Evolutionary conservation across 257 asterid genomes (phyloP).

Genomic region (Fraxinus americana): DNA sequence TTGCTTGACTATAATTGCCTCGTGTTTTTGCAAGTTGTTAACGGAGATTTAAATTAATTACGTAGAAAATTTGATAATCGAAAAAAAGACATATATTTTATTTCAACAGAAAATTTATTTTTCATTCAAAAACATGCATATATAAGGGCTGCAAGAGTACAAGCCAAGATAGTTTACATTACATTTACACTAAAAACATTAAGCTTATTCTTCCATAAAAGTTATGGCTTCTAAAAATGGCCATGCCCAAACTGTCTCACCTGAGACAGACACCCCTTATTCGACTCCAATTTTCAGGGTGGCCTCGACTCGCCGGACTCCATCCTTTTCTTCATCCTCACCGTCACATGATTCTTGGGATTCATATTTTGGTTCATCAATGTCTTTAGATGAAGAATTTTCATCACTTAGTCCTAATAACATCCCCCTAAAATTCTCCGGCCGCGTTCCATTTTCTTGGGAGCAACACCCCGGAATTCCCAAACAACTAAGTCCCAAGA

Average conservation of each 20-base stretch:
- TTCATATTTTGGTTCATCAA: conserved; percentile 48
- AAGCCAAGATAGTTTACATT: conserved; percentile 7
- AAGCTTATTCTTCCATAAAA: conserved; percentile 21
- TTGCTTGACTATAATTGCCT: no score
- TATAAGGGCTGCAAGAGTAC: conserved; percentile 32
- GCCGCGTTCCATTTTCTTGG: conserved; percentile 79
- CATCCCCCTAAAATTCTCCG: conserved; percentile 37
- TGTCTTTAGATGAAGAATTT: conserved; percentile 40
- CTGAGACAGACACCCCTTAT: conserved; percentile 35
- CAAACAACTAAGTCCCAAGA: conserved; percentile 45
- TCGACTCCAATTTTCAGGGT: conserved; percentile 43
- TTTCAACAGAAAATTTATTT: neutral
- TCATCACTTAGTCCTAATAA: conserved; percentile 45
- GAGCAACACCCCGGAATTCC: conserved; percentile 86
- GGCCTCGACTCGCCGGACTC: conserved; percentile 31
- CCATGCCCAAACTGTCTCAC: conserved; percentile 27
- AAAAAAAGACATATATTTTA: no score
- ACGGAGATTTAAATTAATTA: no score
- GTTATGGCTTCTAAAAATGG: conserved; percentile 36
- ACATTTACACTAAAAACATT: neutral
- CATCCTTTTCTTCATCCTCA: conserved; percentile 47
- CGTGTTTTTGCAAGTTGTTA: no score
- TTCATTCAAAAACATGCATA: conserved; percentile 20
- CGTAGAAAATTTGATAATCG: no score
- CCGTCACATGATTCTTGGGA: conserved; percentile 43